Base-by-base conservation (phyloP, 2,329 filamentous ascomycete genomes). In the Penicillium sp. region DNA sequence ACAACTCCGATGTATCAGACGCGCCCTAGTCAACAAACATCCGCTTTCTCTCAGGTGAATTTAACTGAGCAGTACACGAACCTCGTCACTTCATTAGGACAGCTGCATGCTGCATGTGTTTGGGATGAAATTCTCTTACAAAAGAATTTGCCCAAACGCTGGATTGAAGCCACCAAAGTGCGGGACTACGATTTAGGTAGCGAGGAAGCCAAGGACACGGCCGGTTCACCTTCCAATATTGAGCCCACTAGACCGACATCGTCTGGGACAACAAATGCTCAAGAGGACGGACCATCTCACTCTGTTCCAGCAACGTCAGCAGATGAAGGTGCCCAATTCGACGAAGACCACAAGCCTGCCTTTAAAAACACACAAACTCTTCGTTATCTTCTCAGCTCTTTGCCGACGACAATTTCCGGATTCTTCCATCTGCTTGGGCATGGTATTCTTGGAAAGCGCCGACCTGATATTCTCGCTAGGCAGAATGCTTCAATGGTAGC, bases 351-450 rank as follows among this genome's bases (percentile, higher is more conserved):
- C 38, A 64, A 66, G 30, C 69, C 76, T 30, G 72, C 78, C 46
- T 86, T 87, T 69, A 84, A 88, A 68, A 99, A 97, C 70, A 91
- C 88, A 42, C 85, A 88, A 67, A 87, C 84, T 12, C 79, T 97
- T 46, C 83, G 88, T 38, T 87, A 86, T 62, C 78, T 97, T 11
- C 80, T 97, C 12, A 87, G 88, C 65, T 87, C 90, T 33, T 83
- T 95, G 64, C 86, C 92, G 21, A 85, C 86, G 8, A 87, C 87
- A 3, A 88, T 92, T n/a, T 88, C 90, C 18, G 87, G 89, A 0
- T 89, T 97, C 63, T 88, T 96, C 68, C 90, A 96, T 66, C 87
- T 86, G 1, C 77, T 97, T 45, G 93, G 93, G 12, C 94, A 91
- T 70, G 84, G 88, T 16, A 77, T 97, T 21, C 80, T 96, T 3